These are phyloP conservation scores for Juglanconis juglandina DNA, from an alignment of 2,329 filamentous ascomycete genomes.

Conservation along the genomic window DNA sequence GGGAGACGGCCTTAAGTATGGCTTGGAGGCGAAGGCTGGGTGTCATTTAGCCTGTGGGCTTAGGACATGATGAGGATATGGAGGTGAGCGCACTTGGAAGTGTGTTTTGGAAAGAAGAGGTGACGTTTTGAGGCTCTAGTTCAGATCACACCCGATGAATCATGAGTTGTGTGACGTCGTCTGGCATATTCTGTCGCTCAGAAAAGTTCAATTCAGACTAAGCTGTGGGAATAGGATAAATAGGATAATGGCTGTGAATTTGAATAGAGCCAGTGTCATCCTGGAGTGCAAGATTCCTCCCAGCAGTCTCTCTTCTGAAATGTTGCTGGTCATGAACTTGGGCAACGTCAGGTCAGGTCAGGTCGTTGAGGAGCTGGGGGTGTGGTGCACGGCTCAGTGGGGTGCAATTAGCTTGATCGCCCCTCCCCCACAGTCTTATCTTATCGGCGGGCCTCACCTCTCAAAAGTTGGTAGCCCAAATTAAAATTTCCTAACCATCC, in stretches of 20 bases:
- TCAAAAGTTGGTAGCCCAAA: background rate
- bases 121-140: background rate
- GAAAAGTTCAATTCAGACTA: background rate
- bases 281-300: background rate
- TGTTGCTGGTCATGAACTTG: background rate
- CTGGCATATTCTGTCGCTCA: background rate
- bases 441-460: background rate
- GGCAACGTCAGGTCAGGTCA: background rate
- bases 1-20: conserved; percentile 6
- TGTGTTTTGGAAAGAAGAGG: background rate
- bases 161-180: background rate
- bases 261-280: background rate
- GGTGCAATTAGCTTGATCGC: background rate
- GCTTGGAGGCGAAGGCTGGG: conserved; percentile 2
- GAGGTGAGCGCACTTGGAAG: background rate
- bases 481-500: background rate
- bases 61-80: background rate
- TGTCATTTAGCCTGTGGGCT: conserved; percentile 2
- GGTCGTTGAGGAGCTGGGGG: background rate
- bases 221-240: background rate
- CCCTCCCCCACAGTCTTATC: conserved; percentile 6
- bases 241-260: background rate
- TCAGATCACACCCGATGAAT: background rate
- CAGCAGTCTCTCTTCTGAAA: background rate
- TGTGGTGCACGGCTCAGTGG: background rate